Evolutionary conservation across 148 eudicot species (phyloP).

Genomic region (Silene latifolia): DNA sequence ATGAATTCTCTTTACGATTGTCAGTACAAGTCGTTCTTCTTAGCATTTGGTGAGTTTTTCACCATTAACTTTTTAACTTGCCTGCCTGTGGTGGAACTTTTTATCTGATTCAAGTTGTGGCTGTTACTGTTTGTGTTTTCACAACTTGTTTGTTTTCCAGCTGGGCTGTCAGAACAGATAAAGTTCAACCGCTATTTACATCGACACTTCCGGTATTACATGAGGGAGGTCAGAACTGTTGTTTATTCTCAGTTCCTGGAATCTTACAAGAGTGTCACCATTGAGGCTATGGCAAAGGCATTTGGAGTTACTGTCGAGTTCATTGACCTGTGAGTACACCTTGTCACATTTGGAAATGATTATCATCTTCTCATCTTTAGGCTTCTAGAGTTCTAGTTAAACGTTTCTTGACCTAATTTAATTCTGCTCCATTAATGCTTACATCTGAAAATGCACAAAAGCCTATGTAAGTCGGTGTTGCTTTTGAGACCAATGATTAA

Average conservation of each 20-base stretch:
- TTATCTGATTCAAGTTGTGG: neutral
- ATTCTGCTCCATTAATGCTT: too few species aligned
- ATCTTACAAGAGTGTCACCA: conserved; percentile 96
- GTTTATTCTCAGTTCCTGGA: conserved; percentile 96
- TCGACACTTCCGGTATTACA: conserved; percentile 89
- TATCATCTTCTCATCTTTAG: neutral
- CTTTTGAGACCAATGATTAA: too few species aligned
- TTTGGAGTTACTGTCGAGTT: conserved; percentile 91
- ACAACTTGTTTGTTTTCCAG: conserved; percentile 34
- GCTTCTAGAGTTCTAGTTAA: neutral
- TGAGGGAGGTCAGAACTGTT: conserved; percentile 98
- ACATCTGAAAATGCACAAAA: too few species aligned
- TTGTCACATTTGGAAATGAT: neutral
- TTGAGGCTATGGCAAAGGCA: conserved; percentile 96
- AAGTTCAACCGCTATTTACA: conserved; percentile 89
- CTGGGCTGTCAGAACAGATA: conserved; percentile 87
- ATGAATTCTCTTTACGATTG: conserved; percentile 89
- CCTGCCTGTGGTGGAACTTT: neutral
- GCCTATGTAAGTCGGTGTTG: too few species aligned
- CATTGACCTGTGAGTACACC: conserved; percentile 75
- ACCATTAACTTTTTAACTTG: neutral
- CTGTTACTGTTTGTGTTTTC: neutral
- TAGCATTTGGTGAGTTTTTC: conserved; percentile 74
- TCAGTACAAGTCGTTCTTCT: conserved; percentile 87
- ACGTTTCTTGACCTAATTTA: neutral